A percentile compares a stretch with the other conserved stretches of the same genome.
These are phyloP conservation scores for Pestalotiopsis sp. DNA, from an alignment of 2,329 filamentous ascomycete genomes.

Conservation along the genomic window DNA sequence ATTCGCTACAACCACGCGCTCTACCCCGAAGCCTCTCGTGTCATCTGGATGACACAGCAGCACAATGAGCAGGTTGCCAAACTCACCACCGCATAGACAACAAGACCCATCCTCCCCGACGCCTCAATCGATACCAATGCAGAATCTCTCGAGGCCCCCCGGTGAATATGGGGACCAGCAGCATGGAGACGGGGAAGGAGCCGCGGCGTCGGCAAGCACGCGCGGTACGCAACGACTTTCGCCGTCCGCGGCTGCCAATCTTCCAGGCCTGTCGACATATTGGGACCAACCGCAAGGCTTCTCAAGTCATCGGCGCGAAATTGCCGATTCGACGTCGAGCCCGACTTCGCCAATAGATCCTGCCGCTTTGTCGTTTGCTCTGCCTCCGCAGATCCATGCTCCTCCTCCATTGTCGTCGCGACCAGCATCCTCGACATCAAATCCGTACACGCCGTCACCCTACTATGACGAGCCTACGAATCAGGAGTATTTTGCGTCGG, in stretches of 20 bases:
- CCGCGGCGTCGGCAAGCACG: conserved; percentile 19
- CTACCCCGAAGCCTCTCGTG: conserved; percentile 8
- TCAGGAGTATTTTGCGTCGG: conserved; percentile 53
- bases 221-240: conserved; percentile 18
- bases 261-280: conserved; percentile 50
- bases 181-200: conserved; percentile 22
- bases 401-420: conserved; percentile 28
- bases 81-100: conserved; percentile 43
- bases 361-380: conserved; percentile 54
- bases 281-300: conserved; percentile 53
- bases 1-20: conserved; percentile 18
- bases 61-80: conserved; percentile 36
- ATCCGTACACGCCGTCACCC: conserved; percentile 35
- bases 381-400: conserved; percentile 52
- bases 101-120: conserved; percentile 44
- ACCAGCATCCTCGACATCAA: conserved; percentile 26
- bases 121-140: conserved; percentile 71
- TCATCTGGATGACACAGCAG: conserved; percentile 37
- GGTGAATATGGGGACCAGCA: conserved; percentile 12
- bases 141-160: conserved; percentile 48
- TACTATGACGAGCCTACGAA: conserved; percentile 44
- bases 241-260: conserved; percentile 32
- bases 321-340: conserved; percentile 33
- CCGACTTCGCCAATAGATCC: conserved; percentile 55
- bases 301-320: conserved; percentile 34